phyloP scores from a whole-genome alignment of 345 rosid genomes.

The Salix dunnii region DNA sequence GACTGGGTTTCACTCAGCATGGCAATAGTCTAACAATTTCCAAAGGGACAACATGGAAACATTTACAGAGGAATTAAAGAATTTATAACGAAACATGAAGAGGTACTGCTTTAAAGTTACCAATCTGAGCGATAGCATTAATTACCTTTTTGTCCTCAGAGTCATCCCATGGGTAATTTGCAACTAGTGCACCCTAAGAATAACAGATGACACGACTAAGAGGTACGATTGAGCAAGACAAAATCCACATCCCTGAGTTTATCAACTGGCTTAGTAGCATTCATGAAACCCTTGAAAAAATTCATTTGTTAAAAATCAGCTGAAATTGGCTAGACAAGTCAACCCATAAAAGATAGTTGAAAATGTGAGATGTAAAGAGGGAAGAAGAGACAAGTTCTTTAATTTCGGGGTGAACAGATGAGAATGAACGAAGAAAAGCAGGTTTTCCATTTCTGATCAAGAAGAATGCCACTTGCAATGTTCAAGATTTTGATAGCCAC shows the following conservation, averaged over 20 bases:
- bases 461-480: background rate
- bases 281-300: background rate
- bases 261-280: background rate
- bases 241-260: background rate
- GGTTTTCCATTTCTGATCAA: background rate
- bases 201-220: conserved; percentile 8
- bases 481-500: background rate
- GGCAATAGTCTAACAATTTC: background rate
- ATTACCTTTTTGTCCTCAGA: conserved; percentile 66
- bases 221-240: conserved; percentile 14
- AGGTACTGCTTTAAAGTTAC: background rate
- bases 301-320: background rate
- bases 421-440: background rate
- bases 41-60: background rate
- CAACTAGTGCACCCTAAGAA: conserved; percentile 90
- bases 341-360: background rate
- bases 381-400: background rate
- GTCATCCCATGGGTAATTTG: conserved; percentile 99
- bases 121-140: background rate
- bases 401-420: background rate
- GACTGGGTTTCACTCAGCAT: background rate
- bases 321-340: background rate
- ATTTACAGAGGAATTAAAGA: background rate
- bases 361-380: background rate
- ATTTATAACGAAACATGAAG: background rate